A percentile compares a stretch with the other conserved stretches of the same genome.
These are phyloP conservation scores for Colletotrichum spinosum DNA, from an alignment of 2,329 filamentous ascomycete genomes.

Conservation along the genomic window DNA sequence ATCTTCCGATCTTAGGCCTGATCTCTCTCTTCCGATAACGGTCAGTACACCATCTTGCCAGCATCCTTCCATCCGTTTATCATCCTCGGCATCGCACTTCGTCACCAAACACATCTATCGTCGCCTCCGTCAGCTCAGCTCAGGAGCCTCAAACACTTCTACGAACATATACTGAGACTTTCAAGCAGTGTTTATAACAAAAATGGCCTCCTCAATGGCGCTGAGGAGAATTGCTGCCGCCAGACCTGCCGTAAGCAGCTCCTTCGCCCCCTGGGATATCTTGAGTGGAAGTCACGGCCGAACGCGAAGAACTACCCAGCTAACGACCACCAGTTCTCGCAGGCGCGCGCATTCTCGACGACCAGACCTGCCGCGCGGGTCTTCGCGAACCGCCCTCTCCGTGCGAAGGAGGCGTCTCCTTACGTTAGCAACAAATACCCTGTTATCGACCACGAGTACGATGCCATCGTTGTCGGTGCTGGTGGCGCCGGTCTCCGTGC, in stretches of 20 bases:
- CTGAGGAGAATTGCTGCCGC: slow-evolving; percentile 68
- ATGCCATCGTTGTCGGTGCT: slow-evolving; percentile 93
- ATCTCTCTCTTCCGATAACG: slow-evolving; percentile 24
- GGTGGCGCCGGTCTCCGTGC: slow-evolving; percentile 85
- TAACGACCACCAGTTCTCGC: slow-evolving; percentile 65
- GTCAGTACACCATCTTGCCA: slow-evolving; percentile 11
- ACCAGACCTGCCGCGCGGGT: slow-evolving; percentile 86
- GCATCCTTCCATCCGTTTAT: not conserved
- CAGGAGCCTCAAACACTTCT: no score
- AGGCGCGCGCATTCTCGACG: slow-evolving; percentile 86
- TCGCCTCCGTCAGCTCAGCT: not conserved
- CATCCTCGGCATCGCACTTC: slow-evolving; percentile 8
- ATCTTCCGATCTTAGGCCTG: slow-evolving; percentile 3
- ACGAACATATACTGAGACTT: slow-evolving; percentile 18
- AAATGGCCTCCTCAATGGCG: slow-evolving; percentile 73
- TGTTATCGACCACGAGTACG: slow-evolving; percentile 98
- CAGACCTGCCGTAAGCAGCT: slow-evolving; percentile 65
- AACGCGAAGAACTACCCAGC: slow-evolving; percentile 23
- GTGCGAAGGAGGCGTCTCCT: slow-evolving; percentile 92
- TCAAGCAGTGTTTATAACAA: slow-evolving; percentile 39
- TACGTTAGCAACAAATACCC: slow-evolving; percentile 92
- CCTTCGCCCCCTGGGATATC: slow-evolving; percentile 18
- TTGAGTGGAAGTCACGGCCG: slow-evolving; percentile 39
- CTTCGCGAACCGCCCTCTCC: slow-evolving; percentile 85
- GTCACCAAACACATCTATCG: slow-evolving; percentile 1